Evolutionary conservation across 2,329 filamentous ascomycete species (phyloP), one percentile per base, ranked within the genome.

Genomic region (Fusarium floridanum): DNA sequence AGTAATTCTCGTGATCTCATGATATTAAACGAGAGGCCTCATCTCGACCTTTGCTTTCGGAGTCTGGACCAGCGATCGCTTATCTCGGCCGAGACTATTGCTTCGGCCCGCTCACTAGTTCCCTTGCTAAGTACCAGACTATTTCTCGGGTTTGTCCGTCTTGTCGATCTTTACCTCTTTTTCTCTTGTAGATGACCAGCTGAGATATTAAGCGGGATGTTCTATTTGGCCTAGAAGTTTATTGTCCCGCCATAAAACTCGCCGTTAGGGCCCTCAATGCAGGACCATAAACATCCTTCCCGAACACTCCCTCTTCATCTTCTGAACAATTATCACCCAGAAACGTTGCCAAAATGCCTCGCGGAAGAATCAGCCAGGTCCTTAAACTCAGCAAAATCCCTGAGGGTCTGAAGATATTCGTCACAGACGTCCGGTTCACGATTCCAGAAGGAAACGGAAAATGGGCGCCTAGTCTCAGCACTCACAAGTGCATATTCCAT

Each of bases 21-120:
- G 0, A 2, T 10, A 48, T 48, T 10, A 16, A 27, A 48, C 22
- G 22, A 48, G 43, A 24, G 43, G 20, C 43, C 43, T 17, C 43
- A 48, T 24, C 43, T 24, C 22, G 43, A 24, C 22, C 43, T 24
- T 2, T 16, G 0, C 8, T 24, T 10, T 10, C 22, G 1, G 43
- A 48, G 43, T 24, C 20, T 24, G 22, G 43, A 48, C 43, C 43
- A 24, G 4, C 24, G 16, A 50, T 50, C 16, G 24, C 45, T 27
- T 29, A 50, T 50, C 45, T 50, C 24, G 24, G 24, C 22, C 24
- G 45, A 48, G 5, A 69, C 68, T 22, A 63, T 61, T 1, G 68
- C 68, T 2, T 66, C 64, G 8, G 48, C 55, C n/a, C 62, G 64
- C 34, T 72, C 70, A 14, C 48, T 53, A 53, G 48, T 29, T 53